phyloP scores from a whole-genome alignment of 129 eudicot genomes.

The Gnaphalium uliginosum region DNA sequence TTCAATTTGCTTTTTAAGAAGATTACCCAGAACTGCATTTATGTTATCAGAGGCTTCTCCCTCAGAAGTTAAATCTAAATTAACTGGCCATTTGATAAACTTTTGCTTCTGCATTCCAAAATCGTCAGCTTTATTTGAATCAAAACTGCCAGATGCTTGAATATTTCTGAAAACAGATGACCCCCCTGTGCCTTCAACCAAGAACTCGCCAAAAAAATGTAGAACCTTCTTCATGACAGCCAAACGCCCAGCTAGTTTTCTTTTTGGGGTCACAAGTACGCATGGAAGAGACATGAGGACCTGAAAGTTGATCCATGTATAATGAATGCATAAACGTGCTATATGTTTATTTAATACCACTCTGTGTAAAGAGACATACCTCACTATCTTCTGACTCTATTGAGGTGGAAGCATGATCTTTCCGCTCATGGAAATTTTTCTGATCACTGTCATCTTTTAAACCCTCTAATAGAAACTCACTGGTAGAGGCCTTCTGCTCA shows the following conservation, averaged over 20 bases:
- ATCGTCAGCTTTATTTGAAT: conserved; percentile 56
- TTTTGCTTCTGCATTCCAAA: conserved; percentile 54
- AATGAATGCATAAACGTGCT: conserved; percentile 23
- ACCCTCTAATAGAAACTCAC: conserved; percentile 54
- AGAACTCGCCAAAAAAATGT: conserved; percentile 83
- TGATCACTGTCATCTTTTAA: conserved; percentile 47
- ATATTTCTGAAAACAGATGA: conserved; percentile 69
- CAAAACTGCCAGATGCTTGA: conserved; percentile 55
- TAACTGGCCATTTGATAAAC: conserved; percentile 53
- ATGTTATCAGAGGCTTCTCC: conserved; percentile 40
- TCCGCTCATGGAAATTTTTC: conserved; percentile 60
- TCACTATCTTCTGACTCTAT: conserved; percentile 72
- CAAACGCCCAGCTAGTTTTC: conserved; percentile 89
- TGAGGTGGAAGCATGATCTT: conserved; percentile 46
- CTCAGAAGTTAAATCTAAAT: conserved; percentile 46
- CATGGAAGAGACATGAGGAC: conserved; percentile 89
- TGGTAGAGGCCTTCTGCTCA: conserved; percentile 45
- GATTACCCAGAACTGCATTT: conserved; percentile 41
- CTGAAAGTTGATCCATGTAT: conserved; percentile 50
- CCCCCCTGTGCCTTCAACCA: conserved; percentile 99
- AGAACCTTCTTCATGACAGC: conserved; percentile 73
- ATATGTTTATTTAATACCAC: not conserved
- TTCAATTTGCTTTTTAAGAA: conserved; percentile 55
- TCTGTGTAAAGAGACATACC: conserved; percentile 43
- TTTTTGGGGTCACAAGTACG: conserved; percentile 92